Conservation (phyloP, 768 basidiomycete species). For the Naganishia onofrii region DNA sequence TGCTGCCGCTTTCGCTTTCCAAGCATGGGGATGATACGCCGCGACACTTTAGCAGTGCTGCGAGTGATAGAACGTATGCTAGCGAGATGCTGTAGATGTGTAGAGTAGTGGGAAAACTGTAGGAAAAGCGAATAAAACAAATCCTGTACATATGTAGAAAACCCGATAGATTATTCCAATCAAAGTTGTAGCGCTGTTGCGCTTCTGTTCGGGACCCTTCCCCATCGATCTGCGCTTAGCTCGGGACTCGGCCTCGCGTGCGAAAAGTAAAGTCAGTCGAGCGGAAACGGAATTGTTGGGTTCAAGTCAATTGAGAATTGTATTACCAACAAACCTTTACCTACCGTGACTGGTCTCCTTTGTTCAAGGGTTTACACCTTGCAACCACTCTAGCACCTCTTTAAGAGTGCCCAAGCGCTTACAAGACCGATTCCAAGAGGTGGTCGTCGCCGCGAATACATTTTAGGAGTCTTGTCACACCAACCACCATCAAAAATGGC, state of each 20-base stretch:
- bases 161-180: too few relatives aligned
- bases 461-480: neutral
- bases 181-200: neutral
- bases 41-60: slow-evolving; percentile 45
- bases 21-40: slow-evolving; percentile 49
- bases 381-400: neutral
- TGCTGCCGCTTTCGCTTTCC: slow-evolving; percentile 48
- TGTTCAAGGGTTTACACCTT: neutral
- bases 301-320: neutral
- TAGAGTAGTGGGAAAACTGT: neutral
- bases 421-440: neutral
- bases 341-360: neutral
- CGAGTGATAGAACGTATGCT: slow-evolving; percentile 46
- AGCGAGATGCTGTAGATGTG: slow-evolving; percentile 31
- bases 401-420: neutral
- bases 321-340: neutral
- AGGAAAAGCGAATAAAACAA: too few relatives aligned
- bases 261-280: slow-evolving; percentile 5
- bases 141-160: neutral
- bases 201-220: neutral
- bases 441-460: neutral
- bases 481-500: neutral
- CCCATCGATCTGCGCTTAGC: neutral
- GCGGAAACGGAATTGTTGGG: neutral
- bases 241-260: neutral